Conservation (phyloP, 2,329 filamentous ascomycete species). For the Acephala macrosclerotiorum region DNA sequence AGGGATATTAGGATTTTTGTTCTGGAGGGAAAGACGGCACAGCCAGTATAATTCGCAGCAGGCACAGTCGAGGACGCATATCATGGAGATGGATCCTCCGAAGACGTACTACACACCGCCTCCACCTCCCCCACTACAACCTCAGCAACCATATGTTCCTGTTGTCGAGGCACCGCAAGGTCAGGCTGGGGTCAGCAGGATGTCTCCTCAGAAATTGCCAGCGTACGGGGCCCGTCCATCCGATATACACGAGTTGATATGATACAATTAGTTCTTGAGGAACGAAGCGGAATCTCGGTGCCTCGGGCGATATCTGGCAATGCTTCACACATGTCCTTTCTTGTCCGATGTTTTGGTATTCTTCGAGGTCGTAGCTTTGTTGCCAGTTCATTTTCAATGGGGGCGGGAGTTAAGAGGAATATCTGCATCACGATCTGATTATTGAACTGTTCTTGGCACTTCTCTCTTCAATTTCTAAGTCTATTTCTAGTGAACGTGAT, state of each 20-base stretch:
- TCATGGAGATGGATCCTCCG: constrained; percentile 12
- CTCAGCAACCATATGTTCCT: neutral
- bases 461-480: too few relatives aligned
- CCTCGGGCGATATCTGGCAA: too few relatives aligned
- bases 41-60: neutral
- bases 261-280: neutral
- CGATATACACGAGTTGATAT: constrained; percentile 3
- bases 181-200: neutral
- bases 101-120: neutral
- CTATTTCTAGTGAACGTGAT: too few relatives aligned
- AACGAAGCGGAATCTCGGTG: too few relatives aligned
- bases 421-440: too few relatives aligned
- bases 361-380: too few relatives aligned
- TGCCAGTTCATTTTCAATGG: too few relatives aligned
- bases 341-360: too few relatives aligned
- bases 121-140: neutral
- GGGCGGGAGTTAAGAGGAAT: too few relatives aligned
- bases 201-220: neutral
- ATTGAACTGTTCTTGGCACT: too few relatives aligned
- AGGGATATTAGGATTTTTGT: constrained; percentile 21
- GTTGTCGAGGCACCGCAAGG: neutral
- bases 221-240: neutral
- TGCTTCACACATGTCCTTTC: too few relatives aligned
- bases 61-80: neutral
- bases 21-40: constrained; percentile 16